Evolutionary conservation across 768 basidiomycete species (phyloP), one percentile per base, ranked within the genome.

Genomic region (Porpolomopsis calyptriformis): DNA sequence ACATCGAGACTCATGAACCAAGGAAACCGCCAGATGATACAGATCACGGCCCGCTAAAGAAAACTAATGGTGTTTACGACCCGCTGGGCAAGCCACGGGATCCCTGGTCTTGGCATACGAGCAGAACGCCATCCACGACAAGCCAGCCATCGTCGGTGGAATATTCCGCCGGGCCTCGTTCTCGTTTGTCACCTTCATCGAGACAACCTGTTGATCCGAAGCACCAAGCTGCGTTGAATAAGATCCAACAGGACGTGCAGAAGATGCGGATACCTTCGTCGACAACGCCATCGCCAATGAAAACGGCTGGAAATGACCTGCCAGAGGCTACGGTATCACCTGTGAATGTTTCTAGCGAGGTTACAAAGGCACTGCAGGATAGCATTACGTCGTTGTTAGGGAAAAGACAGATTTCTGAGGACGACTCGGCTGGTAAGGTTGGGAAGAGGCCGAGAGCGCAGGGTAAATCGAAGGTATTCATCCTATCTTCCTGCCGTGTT

Each of bases 301-400:
- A 75, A 51, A 57, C 69, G 14, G 53, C 53, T 14, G 50, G 54
- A 5, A 46, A 40, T 33, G 18, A 36, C 7, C 45, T 29, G 4
- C 46, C 25, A 3, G 27, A 49, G 14, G 43, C 37, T 26, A 42
- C 29, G 38, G 23, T 42, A 10, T 71, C 72, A 0, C 72, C 67
- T 34, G 61, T 68, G 20, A 70, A 70, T 43, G 67, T 76, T 24
- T 67, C 70, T 39, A 63, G 66, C 40, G 68, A 72, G 40, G 69
- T 69, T 20, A 66, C 78, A n/a, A 73, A 67, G 53, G 80, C 74
- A 14, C 64, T 86, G 18, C 75, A 83, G 50, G 80, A 85, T 52
- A 82, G 76, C 49, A 75, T 87, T 40, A 76, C 77, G 4, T 73
- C 75, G 18, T 60, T 86, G 46, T 64, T 88, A 12, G 85, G 84